Base-by-base conservation (phyloP, 208 protist species). In the Acanthamoeba royreba region DNA sequence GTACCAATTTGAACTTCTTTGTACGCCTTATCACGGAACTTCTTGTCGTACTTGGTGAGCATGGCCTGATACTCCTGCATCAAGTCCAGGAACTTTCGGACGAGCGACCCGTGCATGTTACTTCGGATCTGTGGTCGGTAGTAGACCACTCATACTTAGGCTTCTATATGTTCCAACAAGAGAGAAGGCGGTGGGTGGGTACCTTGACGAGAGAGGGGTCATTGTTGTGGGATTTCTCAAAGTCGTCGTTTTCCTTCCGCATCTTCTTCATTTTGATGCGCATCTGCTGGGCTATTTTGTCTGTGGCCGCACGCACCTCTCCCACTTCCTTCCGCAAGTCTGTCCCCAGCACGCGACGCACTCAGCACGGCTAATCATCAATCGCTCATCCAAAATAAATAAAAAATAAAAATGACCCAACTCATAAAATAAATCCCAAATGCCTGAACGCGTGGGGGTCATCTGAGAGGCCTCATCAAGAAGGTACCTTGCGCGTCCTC, bases 11-110 rank as follows among this genome's bases (percentile, higher is more conserved):
- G 45, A 35, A 89, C 81, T 40, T 89, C 49, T 49, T 66, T 55
- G 49, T 66, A 89, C 35, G 52, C 52, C 49, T 55, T 66, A 33
- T 89, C 52, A 22, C 81, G 45, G 81, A 66, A 89, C 81, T 89
- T 55, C 45, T 55, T 66, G 81, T 89, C 81, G 52, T 55, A 55
- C 52, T 89, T 66, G 81, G 81, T 89, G 81, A 89, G 81, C 49
- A 66, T 66, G 81, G 52, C 49, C 81, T 89, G 81, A 49, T 89
- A 89, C 81, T 89, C 81, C 49, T 66, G 45, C 81, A 89, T 89
- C 25, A 89, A 35, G 33, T 89, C 81, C 47, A 89, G 45, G 52
- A 89, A 89, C 47, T 89, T 89, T 17, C 81, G 81, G 47, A 89
- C 81, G 11, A 89, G 35, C 31, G 81, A 47, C 47, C 81, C 81